Conservation (phyloP, 129 eudicot species). For the Lactuca saligna region DNA sequence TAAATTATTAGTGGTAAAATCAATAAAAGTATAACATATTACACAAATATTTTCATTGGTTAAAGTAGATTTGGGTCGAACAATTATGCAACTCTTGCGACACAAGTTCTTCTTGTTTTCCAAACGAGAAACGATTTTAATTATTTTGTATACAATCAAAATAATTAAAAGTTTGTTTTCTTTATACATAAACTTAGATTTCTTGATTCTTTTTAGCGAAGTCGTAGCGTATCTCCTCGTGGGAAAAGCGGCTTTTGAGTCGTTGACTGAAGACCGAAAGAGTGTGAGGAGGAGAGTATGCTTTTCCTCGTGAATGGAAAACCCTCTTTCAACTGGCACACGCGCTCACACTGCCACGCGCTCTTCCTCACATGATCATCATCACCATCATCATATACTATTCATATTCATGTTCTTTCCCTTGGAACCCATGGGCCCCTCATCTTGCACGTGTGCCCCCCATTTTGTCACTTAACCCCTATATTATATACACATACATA, state of each 20-base stretch:
- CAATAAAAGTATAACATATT: too few relatives aligned
- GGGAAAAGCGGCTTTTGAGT: constrained; percentile 40
- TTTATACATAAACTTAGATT: constrained; percentile 5
- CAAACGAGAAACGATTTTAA: not conserved
- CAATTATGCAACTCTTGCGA: too few relatives aligned
- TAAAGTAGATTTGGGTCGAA: too few relatives aligned
- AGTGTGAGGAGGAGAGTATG: constrained; percentile 29
- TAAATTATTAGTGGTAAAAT: too few relatives aligned
- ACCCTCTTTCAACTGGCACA: not conserved
- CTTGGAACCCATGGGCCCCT: constrained; percentile 16
- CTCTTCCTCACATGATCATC: constrained; percentile 33
- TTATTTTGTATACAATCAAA: not conserved
- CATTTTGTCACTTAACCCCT: constrained; percentile 12
- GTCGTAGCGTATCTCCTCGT: constrained; percentile 36
- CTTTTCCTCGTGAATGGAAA: constrained; percentile 34
- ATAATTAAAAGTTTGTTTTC: not conserved
- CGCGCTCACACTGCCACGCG: constrained; percentile 22
- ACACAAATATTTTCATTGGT: too few relatives aligned
- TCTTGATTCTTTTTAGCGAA: constrained; percentile 24
- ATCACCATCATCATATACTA: constrained; percentile 25
- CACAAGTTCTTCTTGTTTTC: too few relatives aligned
- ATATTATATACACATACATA: too few relatives aligned
- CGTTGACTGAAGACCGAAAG: constrained; percentile 43
- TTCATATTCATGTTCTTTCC: constrained; percentile 26
- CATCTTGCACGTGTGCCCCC: constrained; percentile 26